A percentile compares a stretch with the other conserved stretches of the same genome.
Evolutionary conservation across 805 yeast species (phyloP).

Genomic region (Ascoidea asiatica): DNA sequence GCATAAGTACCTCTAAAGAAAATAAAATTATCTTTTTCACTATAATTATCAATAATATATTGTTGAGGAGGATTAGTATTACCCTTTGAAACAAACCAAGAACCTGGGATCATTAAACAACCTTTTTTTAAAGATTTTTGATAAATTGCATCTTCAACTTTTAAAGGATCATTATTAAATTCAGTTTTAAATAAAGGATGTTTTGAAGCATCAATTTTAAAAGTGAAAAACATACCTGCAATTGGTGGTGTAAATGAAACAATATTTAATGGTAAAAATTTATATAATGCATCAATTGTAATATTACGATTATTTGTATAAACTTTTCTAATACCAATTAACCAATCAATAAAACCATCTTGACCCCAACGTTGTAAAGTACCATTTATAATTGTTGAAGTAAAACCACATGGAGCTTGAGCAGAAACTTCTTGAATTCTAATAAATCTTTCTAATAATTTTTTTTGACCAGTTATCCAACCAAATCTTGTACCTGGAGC

Average conservation of each 20-base stretch:
- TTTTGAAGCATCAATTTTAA: conserved; percentile 57
- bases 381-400: conserved; percentile 59
- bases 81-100: conserved; percentile 58
- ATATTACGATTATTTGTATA: conserved; percentile 83
- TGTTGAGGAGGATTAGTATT: conserved; percentile 48
- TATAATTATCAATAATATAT: conserved; percentile 23
- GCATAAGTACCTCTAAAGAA: conserved; percentile 86
- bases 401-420: conserved; percentile 72
- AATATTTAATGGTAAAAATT: conserved; percentile 36
- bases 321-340: conserved; percentile 66
- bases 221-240: conserved; percentile 83
- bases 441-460: conserved; percentile 48
- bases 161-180: conserved; percentile 40
- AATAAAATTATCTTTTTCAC: conserved; percentile 30
- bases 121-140: conserved; percentile 48
- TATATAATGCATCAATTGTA: conserved; percentile 61
- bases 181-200: conserved; percentile 64
- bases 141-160: conserved; percentile 52
- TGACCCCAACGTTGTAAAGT: conserved; percentile 83
- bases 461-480: conserved; percentile 70
- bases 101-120: conserved; percentile 67
- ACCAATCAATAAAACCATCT: conserved; percentile 78
- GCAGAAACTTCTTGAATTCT: conserved; percentile 71
- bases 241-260: conserved; percentile 43
- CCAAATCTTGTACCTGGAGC: conserved; percentile 89